Conservation (phyloP, 768 basidiomycete species). For the Lactarius hengduanensis region DNA sequence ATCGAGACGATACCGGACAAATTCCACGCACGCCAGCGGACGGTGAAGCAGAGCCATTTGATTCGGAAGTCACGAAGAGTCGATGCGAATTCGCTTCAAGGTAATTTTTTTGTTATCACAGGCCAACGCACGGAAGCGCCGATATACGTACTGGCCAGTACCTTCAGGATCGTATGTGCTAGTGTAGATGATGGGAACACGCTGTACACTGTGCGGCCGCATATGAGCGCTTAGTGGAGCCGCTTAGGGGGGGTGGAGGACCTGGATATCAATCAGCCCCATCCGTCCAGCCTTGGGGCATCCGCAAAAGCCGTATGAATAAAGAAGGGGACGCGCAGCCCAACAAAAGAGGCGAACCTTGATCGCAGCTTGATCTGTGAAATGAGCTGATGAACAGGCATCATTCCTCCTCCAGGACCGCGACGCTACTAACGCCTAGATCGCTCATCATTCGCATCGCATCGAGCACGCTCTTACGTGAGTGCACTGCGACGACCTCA, state of each 20-base stretch:
- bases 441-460: constrained; percentile 88
- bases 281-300: constrained; percentile 68
- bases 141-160: constrained; percentile 67
- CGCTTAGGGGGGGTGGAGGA: constrained; percentile 29
- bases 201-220: constrained; percentile 58
- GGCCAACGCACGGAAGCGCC: background rate
- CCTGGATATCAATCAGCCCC: constrained; percentile 80
- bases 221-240: constrained; percentile 4
- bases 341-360: constrained; percentile 47
- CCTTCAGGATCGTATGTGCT: constrained; percentile 71
- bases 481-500: constrained; percentile 36
- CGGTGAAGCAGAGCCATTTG: constrained; percentile 49
- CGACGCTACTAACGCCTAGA: constrained; percentile 79
- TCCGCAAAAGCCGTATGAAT: constrained; percentile 1
- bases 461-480: constrained; percentile 66
- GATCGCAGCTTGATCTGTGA: constrained; percentile 71
- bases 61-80: constrained; percentile 66
- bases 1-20: constrained; percentile 78
- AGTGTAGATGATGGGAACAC: constrained; percentile 64
- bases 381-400: constrained; percentile 67
- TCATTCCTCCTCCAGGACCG: constrained; percentile 70
- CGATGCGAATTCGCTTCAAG: too few species aligned
- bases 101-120: too few species aligned
- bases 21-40: constrained; percentile 45
- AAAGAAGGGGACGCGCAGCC: background rate